phyloP scores from a whole-genome alignment of 306 rosid species.

The Alnus rubra region DNA sequence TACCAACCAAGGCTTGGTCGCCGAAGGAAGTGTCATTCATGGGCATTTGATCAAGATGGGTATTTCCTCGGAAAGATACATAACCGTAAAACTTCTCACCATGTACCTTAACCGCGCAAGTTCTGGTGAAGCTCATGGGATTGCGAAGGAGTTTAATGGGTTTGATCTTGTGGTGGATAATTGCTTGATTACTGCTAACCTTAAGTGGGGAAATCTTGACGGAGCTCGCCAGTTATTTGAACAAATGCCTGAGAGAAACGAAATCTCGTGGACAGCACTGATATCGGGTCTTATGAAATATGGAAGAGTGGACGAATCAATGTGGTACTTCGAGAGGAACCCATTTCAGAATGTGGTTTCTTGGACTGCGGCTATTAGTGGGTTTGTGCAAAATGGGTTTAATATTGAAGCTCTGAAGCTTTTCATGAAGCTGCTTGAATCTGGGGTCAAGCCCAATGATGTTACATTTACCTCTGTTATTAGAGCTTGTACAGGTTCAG shows the following conservation, averaged over 20 bases:
- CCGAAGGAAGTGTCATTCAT: constrained; percentile 14
- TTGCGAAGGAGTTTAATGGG: constrained; percentile 7
- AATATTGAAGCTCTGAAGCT: constrained; percentile 12
- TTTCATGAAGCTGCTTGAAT: constrained; percentile 4
- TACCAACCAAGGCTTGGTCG: background rate
- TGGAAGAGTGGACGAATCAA: constrained; percentile 9
- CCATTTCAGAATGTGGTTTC: constrained; percentile 24
- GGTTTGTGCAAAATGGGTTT: constrained; percentile 21
- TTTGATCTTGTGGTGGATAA: constrained; percentile 15
- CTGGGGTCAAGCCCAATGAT: constrained; percentile 19
- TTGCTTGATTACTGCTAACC: constrained; percentile 13
- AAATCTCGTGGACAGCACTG: constrained; percentile 18
- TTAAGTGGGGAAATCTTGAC: constrained; percentile 6
- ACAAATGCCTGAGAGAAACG: constrained; percentile 24
- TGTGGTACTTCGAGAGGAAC: constrained; percentile 29
- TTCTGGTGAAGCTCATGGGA: background rate
- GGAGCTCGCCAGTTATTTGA: constrained; percentile 18
- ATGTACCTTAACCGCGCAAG: constrained; percentile 11
- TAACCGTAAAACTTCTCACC: constrained; percentile 22
- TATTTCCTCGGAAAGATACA: constrained; percentile 14
- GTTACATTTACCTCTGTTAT: constrained; percentile 18
- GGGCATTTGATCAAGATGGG: constrained; percentile 18
- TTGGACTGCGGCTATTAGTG: constrained; percentile 25
- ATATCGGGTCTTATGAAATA: constrained; percentile 24
- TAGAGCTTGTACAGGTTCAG: constrained; percentile 10